These are phyloP conservation scores for Ceratocystis alfenasii DNA, from an alignment of 2,329 filamentous ascomycete genomes.

Conservation along the genomic window DNA sequence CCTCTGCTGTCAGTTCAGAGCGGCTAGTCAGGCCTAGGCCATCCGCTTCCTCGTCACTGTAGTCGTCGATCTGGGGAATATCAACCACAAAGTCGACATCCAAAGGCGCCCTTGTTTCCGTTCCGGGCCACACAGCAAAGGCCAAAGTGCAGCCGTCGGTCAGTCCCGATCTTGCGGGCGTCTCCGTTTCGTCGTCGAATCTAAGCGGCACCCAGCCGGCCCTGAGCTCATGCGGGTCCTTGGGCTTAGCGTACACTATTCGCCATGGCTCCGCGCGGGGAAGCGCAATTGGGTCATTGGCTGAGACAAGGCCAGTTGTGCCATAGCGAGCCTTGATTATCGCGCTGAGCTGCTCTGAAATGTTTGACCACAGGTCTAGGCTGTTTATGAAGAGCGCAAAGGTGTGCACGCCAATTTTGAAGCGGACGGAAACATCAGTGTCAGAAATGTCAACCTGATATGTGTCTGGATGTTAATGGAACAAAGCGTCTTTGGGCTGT, in stretches of 20 bases:
- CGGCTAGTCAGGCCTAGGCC: neutral
- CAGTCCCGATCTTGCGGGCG: slow-evolving; percentile 34
- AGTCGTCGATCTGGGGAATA: slow-evolving; percentile 36
- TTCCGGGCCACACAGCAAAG: slow-evolving; percentile 34
- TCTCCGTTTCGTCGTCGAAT: slow-evolving; percentile 32
- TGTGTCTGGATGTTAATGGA: too few relatives aligned
- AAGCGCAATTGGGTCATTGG: slow-evolving; percentile 30
- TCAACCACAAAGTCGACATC: slow-evolving; percentile 36
- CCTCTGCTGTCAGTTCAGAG: neutral
- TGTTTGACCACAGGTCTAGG: slow-evolving; percentile 42
- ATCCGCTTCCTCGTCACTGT: slow-evolving; percentile 28
- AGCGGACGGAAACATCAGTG: slow-evolving; percentile 51
- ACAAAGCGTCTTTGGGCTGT: neutral
- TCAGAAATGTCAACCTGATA: neutral
- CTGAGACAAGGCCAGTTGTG: slow-evolving; percentile 35
- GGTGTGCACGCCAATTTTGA: slow-evolving; percentile 62
- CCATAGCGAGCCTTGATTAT: slow-evolving; percentile 48
- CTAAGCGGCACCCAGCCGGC: slow-evolving; percentile 40
- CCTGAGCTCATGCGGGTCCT: slow-evolving; percentile 34
- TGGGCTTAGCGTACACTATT: slow-evolving; percentile 39
- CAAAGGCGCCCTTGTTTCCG: slow-evolving; percentile 31
- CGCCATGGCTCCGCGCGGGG: slow-evolving; percentile 29
- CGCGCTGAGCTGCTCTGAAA: slow-evolving; percentile 47
- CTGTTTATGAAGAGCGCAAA: slow-evolving; percentile 55
- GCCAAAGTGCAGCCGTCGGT: slow-evolving; percentile 40